These are phyloP conservation scores for Bretziella fagacearum DNA, from an alignment of 2,329 filamentous ascomycete species.

Conservation along the genomic window DNA sequence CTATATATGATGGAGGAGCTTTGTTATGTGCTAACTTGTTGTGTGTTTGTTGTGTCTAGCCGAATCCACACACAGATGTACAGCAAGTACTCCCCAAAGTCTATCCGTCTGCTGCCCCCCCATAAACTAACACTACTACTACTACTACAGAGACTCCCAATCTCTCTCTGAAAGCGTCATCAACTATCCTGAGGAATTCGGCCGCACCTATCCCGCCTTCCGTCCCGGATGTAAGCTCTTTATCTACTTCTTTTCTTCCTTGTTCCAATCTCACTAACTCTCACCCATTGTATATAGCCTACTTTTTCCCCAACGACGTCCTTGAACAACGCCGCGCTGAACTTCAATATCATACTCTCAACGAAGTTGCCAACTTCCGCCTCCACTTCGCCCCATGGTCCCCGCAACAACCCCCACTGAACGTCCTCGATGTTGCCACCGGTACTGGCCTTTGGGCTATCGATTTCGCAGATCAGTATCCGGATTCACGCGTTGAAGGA, in stretches of 20 bases:
- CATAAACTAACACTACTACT: too few species aligned
- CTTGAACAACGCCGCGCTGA: constrained; percentile 27
- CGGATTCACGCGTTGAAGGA: constrained; percentile 39
- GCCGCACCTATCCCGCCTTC: constrained; percentile 32
- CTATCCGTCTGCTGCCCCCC: too few species aligned
- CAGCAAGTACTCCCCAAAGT: too few species aligned
- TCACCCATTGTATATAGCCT: constrained; percentile 21
- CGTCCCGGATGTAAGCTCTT: constrained; percentile 28
- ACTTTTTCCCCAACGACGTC: constrained; percentile 30
- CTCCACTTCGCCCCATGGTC: constrained; percentile 29
- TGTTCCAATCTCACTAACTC: background rate
- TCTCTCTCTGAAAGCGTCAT: constrained; percentile 28
- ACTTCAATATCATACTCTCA: constrained; percentile 25
- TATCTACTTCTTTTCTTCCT: background rate
- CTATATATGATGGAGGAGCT: too few species aligned
- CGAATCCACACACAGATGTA: background rate
- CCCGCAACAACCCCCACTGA: constrained; percentile 21
- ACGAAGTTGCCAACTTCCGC: constrained; percentile 24
- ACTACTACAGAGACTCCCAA: constrained; percentile 21
- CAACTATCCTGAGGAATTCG: constrained; percentile 27
- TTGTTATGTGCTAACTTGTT: background rate
- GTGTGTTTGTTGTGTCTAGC: background rate
- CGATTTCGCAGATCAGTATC: constrained; percentile 47
- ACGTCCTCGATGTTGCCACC: constrained; percentile 29
- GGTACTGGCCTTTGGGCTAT: constrained; percentile 45